Base-by-base conservation (phyloP, 768 basidiomycete species). In the Pleurotus platypus region DNA sequence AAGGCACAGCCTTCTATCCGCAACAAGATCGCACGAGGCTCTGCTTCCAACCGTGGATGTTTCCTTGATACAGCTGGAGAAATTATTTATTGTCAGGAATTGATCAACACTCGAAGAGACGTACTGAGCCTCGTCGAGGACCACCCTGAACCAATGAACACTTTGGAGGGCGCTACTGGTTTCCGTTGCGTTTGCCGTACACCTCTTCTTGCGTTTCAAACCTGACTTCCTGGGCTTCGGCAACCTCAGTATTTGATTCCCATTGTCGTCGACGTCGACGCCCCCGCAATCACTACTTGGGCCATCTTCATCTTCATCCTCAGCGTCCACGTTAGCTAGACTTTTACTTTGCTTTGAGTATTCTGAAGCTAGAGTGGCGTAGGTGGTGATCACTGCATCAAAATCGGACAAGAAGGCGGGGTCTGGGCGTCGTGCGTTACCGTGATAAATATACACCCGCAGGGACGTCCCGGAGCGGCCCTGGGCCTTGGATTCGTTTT, bases 311-410 rank as follows among this genome's bases (percentile, higher is more conserved):
- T 92, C 90, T 1, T 86, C 83, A 0, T 84, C 84, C 3, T 89
- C 86, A 1, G 77, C 85, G 27, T 84, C 87, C 3, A 74, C 75
- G 49, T 71, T 74, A 27, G 80, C 77, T 5, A 83, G 70, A 58
- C 85, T 90, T 65, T 84, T 79, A 57, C 73, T 84, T 71, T 98
- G 95, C 68, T 90, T 96, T 13, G 94, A 95, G 68, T 81, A 98
- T 68, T 99, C 97, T 11, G 91, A 90, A 1, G 95, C 96, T 39
- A 99, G 78, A 0, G 97, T 98, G 26, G 94, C 89, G 71, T 94
- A 99, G 2, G 94, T 98, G 4, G 97, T 99, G 69, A 99, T 92
- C 57, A 99, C 95, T 18, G 93, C 89, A 72, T 99, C 97, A 69
- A 98, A 96, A 68, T 95, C 87, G 16, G 92, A 90, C 46, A 99